phyloP scores from a whole-genome alignment of 2,329 filamentous ascomycete species.

The Lithohypha guttulata region DNA sequence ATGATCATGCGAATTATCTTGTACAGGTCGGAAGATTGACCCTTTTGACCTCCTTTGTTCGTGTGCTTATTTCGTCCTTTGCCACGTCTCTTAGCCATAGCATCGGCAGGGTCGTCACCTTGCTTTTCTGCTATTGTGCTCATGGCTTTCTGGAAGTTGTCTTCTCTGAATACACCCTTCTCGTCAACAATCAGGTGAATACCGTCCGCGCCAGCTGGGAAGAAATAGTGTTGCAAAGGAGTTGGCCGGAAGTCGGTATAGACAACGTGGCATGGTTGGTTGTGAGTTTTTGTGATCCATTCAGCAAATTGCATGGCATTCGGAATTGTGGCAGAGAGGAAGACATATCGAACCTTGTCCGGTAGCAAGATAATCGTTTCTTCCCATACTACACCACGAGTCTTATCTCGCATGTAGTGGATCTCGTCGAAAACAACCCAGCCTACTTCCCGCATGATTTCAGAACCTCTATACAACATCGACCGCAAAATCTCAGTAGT shows the following conservation, averaged over 20 bases:
- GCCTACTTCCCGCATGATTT: constrained; percentile 98
- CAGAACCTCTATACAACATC: constrained; percentile 94
- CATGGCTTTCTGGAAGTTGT: constrained; percentile 98
- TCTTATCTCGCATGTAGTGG: constrained; percentile 93
- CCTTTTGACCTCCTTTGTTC: constrained; percentile 73
- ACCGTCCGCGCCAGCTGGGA: constrained; percentile 81
- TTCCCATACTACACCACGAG: constrained; percentile 94
- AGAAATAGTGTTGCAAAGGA: constrained; percentile 94
- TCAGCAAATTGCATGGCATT: constrained; percentile 99
- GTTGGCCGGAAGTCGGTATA: constrained; percentile 98
- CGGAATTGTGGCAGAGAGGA: constrained; percentile 93
- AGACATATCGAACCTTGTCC: constrained; percentile 98
- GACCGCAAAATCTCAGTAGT: constrained; percentile 98
- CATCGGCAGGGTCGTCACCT: constrained; percentile 70
- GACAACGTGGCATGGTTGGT: constrained; percentile 95
- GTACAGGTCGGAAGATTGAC: constrained; percentile 73
- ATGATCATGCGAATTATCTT: constrained; percentile 99
- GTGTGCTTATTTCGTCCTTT: constrained; percentile 85
- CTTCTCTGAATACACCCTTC: constrained; percentile 88
- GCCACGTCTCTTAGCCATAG: constrained; percentile 69
- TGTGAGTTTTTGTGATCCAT: constrained; percentile 97
- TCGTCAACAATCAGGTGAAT: constrained; percentile 94
- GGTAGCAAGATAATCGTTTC: constrained; percentile 96
- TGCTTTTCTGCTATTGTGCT: constrained; percentile 76
- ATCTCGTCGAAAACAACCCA: constrained; percentile 99